Conservation (phyloP, 1,284 basidiomycete species). For the Amylostereum areolatum region DNA sequence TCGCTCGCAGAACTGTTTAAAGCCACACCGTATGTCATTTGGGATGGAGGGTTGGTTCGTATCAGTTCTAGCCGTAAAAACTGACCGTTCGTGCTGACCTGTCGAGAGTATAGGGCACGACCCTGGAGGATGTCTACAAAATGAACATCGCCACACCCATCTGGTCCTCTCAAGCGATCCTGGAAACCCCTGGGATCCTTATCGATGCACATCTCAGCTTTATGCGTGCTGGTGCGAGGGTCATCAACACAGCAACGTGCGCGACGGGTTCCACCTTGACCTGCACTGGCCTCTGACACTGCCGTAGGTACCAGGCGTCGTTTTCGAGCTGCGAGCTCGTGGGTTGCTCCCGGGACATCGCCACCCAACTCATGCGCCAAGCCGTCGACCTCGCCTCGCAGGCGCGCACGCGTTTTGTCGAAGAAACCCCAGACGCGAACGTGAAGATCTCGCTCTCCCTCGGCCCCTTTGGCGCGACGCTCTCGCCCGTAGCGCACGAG, state of each 20-base stretch:
- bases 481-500: conserved; percentile 59
- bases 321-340: conserved; percentile 46
- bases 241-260: conserved; percentile 61
- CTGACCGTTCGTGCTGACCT: not conserved
- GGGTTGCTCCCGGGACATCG: conserved; percentile 42
- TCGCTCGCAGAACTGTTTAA: not conserved
- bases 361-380: conserved; percentile 44
- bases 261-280: conserved; percentile 15
- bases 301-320: conserved; percentile 58
- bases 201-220: conserved; percentile 54
- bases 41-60: conserved; percentile 8
- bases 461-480: conserved; percentile 69
- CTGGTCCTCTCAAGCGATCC: conserved; percentile 63
- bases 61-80: not conserved
- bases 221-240: conserved; percentile 51
- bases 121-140: conserved; percentile 52
- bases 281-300: not conserved
- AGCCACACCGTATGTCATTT: not conserved
- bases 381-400: conserved; percentile 48
- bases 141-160: conserved; percentile 50
- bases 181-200: conserved; percentile 46
- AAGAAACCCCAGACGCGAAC: conserved; percentile 15
- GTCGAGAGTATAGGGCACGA: conserved; percentile 47
- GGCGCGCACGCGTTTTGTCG: conserved; percentile 33
- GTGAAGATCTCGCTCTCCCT: conserved; percentile 61